Conservation (phyloP, 2,329 filamentous ascomycete species). For the Metarhizium album region DNA sequence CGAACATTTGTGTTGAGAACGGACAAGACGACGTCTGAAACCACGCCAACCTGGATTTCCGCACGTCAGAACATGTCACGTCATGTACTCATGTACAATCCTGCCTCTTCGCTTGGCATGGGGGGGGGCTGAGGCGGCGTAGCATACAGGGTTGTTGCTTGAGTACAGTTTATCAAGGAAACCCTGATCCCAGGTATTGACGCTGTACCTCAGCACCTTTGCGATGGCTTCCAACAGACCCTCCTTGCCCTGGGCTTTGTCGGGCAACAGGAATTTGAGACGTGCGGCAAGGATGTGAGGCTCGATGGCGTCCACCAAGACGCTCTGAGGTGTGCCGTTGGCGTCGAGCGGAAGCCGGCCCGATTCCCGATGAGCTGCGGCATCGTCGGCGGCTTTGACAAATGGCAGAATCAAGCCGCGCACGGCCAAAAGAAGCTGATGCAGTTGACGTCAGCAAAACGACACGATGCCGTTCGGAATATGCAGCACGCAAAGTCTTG, state of each 20-base stretch:
- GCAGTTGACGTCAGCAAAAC: neutral
- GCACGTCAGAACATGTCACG: constrained; percentile 5
- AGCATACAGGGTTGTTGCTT: constrained; percentile 67
- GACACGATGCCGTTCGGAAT: neutral
- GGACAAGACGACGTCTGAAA: constrained; percentile 74
- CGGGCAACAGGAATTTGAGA: constrained; percentile 48
- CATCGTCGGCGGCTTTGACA: constrained; percentile 58
- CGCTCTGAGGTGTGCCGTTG: constrained; percentile 35
- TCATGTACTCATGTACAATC: no score
- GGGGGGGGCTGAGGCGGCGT: neutral
- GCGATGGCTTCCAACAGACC: constrained; percentile 63
- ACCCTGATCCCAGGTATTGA: constrained; percentile 98
- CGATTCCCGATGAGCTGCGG: constrained; percentile 36
- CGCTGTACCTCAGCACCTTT: constrained; percentile 69
- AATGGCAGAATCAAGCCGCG: constrained; percentile 60
- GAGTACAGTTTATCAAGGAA: constrained; percentile 94
- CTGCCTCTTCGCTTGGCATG: neutral
- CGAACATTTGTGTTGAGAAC: constrained; percentile 81
- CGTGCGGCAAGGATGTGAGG: constrained; percentile 47
- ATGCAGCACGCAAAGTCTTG: neutral
- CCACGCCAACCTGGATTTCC: constrained; percentile 59
- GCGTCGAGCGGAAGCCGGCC: constrained; percentile 35
- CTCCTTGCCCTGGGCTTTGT: constrained; percentile 51
- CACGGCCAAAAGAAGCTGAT: constrained; percentile 56
- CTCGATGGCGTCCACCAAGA: constrained; percentile 52